A percentile compares a stretch with the other conserved stretches of the same genome.
Evolutionary conservation across 495 filamentous ascomycete genomes (phyloP).

Genomic region (Glutinoglossum americanum): DNA sequence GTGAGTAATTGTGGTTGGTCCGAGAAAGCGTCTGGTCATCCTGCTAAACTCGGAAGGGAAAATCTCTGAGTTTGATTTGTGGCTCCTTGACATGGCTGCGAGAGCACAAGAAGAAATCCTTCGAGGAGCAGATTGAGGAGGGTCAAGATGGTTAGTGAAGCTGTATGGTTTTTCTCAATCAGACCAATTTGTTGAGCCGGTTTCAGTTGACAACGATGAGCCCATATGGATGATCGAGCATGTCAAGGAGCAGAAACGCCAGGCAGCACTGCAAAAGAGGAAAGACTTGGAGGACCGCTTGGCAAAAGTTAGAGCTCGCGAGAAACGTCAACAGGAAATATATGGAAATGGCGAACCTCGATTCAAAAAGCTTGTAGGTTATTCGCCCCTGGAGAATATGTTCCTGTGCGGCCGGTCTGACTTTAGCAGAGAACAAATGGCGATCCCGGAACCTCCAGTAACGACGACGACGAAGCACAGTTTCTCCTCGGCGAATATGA

Average conservation of each 20-base stretch:
- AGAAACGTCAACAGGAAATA: conserved; percentile 34
- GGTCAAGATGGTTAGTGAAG: conserved; percentile 11
- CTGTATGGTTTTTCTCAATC: not conserved
- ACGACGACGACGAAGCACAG: conserved; percentile 39
- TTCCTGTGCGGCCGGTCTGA: not conserved
- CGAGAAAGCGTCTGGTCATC: not conserved
- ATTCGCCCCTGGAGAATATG: not conserved
- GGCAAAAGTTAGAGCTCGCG: conserved; percentile 42
- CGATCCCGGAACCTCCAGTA: conserved; percentile 13
- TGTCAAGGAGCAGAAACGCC: conserved; percentile 40
- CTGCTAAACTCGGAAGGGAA: conserved; percentile 34
- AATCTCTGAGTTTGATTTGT: conserved; percentile 91
- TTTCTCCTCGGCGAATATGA: conserved; percentile 68
- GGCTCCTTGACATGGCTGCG: conserved; percentile 84
- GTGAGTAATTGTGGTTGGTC: conserved; percentile 17
- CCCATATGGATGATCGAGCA: conserved; percentile 80
- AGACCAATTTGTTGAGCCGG: conserved; percentile 4
- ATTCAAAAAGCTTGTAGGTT: conserved; percentile 28
- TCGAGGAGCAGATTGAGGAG: conserved; percentile 29
- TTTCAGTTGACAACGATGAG: conserved; percentile 29
- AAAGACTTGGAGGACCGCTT: conserved; percentile 52
- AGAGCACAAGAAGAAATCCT: conserved; percentile 47
- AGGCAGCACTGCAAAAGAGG: conserved; percentile 40
- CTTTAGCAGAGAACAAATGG: conserved; percentile 8
- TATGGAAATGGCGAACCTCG: conserved; percentile 24